Conservation (phyloP, 2,329 filamentous ascomycete species). For the Colletotrichum tabaci region DNA sequence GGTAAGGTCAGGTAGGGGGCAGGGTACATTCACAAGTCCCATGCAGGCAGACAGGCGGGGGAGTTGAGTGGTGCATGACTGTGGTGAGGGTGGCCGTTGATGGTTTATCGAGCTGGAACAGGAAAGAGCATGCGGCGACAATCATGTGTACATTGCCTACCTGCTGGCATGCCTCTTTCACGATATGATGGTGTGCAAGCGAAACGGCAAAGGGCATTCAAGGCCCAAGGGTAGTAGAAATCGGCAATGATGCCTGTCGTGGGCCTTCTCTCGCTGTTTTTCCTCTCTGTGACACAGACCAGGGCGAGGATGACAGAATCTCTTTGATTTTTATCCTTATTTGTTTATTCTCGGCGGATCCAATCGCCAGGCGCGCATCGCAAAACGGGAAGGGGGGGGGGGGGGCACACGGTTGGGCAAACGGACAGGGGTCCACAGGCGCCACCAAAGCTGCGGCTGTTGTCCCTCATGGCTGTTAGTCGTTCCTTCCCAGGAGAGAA, state of each 20-base stretch:
- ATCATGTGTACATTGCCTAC: not conserved
- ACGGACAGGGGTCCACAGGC: constrained; percentile 18
- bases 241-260: constrained; percentile 19
- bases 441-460: not conserved
- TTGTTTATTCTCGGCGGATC: not conserved
- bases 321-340: too few species aligned
- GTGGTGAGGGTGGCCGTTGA: not conserved
- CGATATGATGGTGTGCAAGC: not conserved
- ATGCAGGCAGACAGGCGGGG: not conserved
- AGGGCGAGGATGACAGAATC: not conserved
- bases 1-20: constrained; percentile 5
- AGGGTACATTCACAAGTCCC: constrained; percentile 5
- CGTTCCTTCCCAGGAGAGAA: too few species aligned
- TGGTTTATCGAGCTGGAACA: not conserved
- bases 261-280: constrained; percentile 32
- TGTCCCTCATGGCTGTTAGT: not conserved
- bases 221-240: not conserved
- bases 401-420: constrained; percentile 29
- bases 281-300: not conserved
- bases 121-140: not conserved
- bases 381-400: constrained; percentile 18
- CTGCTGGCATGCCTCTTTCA: not conserved
- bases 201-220: not conserved
- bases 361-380: constrained; percentile 29
- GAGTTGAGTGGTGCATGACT: not conserved